phyloP scores from a whole-genome alignment of 164 flowering plant genomes.

The Brasenia schreberi region DNA sequence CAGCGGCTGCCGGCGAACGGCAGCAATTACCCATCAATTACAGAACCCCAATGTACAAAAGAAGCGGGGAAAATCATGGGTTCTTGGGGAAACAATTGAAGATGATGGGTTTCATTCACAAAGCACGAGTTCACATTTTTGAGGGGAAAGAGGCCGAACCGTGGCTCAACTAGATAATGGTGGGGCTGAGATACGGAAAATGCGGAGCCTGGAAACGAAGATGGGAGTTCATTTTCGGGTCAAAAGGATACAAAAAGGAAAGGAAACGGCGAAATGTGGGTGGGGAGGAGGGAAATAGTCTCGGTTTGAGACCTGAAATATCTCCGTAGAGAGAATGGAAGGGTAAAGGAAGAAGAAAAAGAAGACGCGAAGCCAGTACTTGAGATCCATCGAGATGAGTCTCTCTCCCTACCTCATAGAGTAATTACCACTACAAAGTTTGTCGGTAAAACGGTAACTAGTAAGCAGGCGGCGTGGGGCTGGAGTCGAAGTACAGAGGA shows the following conservation, averaged over 20 bases:
- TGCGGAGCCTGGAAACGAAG: not conserved
- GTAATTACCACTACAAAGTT: too few relatives aligned
- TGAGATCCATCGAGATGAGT: not conserved
- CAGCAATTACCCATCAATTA: conserved; percentile 13
- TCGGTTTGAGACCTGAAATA: too few relatives aligned
- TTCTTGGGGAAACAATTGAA: not conserved
- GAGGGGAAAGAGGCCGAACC: not conserved
- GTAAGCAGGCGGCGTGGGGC: too few relatives aligned
- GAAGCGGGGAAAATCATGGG: not conserved
- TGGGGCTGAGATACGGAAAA: not conserved
- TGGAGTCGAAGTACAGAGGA: too few relatives aligned
- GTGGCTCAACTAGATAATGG: not conserved
- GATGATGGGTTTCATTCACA: not conserved
- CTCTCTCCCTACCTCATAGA: not conserved
- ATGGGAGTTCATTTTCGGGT: not conserved
- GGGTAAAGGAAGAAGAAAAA: not conserved
- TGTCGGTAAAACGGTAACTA: too few relatives aligned
- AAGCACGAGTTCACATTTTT: not conserved
- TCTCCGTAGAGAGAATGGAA: not conserved
- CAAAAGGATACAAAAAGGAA: not conserved
- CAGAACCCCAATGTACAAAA: not conserved
- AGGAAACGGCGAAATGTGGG: not conserved
- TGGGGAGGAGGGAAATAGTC: too few relatives aligned
- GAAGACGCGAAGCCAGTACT: not conserved
- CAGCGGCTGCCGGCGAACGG: conserved; percentile 16